phyloP scores from a whole-genome alignment of 2,329 filamentous ascomycete genomes.

The Venturia nashicola region DNA sequence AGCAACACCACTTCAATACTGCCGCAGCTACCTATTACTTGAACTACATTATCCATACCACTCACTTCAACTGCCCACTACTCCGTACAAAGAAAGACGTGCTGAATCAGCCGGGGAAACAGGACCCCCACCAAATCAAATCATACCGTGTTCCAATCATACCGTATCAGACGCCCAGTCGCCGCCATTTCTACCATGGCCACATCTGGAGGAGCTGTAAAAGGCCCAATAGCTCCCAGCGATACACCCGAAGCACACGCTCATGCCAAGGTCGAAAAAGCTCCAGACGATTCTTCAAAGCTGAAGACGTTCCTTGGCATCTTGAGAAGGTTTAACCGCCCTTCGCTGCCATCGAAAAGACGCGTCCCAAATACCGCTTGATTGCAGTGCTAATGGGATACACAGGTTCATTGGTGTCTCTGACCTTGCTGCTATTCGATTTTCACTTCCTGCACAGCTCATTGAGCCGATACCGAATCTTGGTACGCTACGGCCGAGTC shows the following conservation, averaged over 20 bases:
- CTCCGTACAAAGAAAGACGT: no score
- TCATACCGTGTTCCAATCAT: no score
- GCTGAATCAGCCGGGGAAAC: no score
- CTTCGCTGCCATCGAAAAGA: background rate
- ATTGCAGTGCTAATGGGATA: background rate
- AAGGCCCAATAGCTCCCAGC: slow-evolving; percentile 2
- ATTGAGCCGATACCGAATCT: slow-evolving; percentile 93
- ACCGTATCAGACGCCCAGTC: background rate
- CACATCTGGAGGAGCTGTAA: background rate
- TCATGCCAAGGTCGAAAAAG: slow-evolving; percentile 33
- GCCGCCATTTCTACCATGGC: background rate
- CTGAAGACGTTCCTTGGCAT: slow-evolving; percentile 80
- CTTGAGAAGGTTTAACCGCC: slow-evolving; percentile 59
- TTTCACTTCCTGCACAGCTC: slow-evolving; percentile 89
- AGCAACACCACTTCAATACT: no score
- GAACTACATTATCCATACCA: no score
- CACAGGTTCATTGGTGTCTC: slow-evolving; percentile 88
- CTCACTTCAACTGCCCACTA: no score
- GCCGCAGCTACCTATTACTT: no score
- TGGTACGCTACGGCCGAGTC: slow-evolving; percentile 30
- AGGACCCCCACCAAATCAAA: no score
- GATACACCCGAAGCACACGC: slow-evolving; percentile 6
- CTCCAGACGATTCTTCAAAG: slow-evolving; percentile 71
- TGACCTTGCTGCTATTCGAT: slow-evolving; percentile 89
- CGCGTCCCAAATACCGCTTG: background rate